Conservation (phyloP, 768 basidiomycete genomes). For the Boletus vinaceobasis region DNA sequence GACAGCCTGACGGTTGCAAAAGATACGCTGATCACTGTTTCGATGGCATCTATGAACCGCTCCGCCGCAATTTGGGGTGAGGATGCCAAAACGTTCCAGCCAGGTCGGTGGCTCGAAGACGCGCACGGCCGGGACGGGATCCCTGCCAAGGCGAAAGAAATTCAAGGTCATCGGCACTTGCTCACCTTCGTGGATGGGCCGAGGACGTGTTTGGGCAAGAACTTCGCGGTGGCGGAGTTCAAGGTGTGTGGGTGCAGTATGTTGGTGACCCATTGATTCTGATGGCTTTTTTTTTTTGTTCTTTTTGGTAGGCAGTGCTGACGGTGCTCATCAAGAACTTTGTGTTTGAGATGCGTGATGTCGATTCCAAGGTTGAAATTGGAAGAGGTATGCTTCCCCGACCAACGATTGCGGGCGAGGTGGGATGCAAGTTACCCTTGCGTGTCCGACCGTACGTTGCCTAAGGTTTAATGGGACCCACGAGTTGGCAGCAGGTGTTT, state of each 20-base stretch:
- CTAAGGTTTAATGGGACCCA: too few relatives aligned
- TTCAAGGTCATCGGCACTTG: constrained; percentile 50
- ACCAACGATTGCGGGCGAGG: too few relatives aligned
- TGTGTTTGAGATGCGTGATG: too few relatives aligned
- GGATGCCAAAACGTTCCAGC: constrained; percentile 54
- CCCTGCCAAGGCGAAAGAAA: constrained; percentile 32
- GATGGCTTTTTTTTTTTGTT: too few relatives aligned
- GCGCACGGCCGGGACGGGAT: constrained; percentile 14
- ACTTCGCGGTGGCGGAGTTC: constrained; percentile 42
- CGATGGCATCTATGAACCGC: constrained; percentile 48
- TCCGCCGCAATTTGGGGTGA: constrained; percentile 57
- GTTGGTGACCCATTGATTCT: too few relatives aligned
- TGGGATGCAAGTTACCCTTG: too few relatives aligned
- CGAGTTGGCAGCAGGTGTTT: too few relatives aligned
- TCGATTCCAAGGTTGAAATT: too few relatives aligned
- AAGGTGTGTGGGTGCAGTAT: constrained; percentile 21
- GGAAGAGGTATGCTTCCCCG: too few relatives aligned
- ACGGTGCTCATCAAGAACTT: too few relatives aligned
- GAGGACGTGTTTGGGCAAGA: constrained; percentile 45
- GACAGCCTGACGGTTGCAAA: constrained; percentile 42
- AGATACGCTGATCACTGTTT: constrained; percentile 42
- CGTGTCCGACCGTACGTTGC: too few relatives aligned
- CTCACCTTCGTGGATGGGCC: constrained; percentile 51
- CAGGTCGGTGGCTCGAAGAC: constrained; percentile 57
- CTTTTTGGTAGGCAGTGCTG: too few relatives aligned